phyloP scores from a whole-genome alignment of 23 red algal species.

The Gracilaria gracilis region DNA sequence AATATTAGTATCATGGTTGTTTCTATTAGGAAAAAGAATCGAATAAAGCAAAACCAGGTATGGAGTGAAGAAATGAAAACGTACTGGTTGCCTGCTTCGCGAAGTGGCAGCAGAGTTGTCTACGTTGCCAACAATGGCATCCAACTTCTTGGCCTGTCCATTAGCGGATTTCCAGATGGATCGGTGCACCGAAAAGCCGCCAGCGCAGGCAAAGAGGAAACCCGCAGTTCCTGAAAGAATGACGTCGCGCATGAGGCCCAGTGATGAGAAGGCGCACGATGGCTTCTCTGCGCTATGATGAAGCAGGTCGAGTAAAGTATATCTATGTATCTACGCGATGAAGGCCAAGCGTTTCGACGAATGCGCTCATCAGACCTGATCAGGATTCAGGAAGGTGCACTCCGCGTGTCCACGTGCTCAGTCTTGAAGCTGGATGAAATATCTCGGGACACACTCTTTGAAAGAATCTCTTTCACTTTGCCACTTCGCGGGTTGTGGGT shows the following conservation, averaged over 20 bases:
- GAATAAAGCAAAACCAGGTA: no score
- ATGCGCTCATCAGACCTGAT: no score
- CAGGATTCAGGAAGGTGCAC: no score
- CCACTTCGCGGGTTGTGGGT: background rate
- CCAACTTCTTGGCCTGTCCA: constrained; percentile 56
- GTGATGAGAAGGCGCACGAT: background rate
- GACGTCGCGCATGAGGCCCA: constrained; percentile 57
- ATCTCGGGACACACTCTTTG: no score
- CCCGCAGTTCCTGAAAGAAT: constrained; percentile 60
- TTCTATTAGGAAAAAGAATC: no score
- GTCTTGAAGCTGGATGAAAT: background rate
- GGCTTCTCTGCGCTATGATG: background rate
- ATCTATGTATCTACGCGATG: no score
- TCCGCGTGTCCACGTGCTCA: no score
- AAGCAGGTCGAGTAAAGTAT: no score
- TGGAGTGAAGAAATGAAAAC: constrained; percentile 23
- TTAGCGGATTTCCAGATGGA: constrained; percentile 66
- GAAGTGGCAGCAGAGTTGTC: constrained; percentile 5
- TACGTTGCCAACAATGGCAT: constrained; percentile 35
- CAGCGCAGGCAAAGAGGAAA: constrained; percentile 53
- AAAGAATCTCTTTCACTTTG: background rate
- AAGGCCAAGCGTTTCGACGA: no score
- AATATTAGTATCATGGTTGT: constrained; percentile 1
- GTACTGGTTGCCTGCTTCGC: constrained; percentile 36
- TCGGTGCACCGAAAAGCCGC: constrained; percentile 50